phyloP scores from a whole-genome alignment of 2,329 filamentous ascomycete species.

The Sordariomycetes sp. region DNA sequence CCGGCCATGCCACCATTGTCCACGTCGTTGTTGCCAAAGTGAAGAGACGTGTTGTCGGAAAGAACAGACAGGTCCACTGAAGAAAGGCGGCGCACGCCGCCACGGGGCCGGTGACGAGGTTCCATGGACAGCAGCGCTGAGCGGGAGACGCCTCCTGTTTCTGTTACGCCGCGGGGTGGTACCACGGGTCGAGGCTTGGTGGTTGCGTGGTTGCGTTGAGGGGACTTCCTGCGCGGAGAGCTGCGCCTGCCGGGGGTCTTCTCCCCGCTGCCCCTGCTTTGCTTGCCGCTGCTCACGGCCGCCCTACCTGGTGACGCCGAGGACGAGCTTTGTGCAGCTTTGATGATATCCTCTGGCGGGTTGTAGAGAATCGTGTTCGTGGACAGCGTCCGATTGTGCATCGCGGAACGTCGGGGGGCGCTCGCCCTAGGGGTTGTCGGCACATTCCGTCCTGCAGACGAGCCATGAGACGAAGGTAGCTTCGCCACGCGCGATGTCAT shows the following conservation, averaged over 20 bases:
- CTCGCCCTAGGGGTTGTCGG: slow-evolving; percentile 20
- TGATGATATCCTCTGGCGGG: slow-evolving; percentile 46
- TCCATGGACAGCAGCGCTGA: slow-evolving; percentile 43
- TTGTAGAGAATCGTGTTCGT: slow-evolving; percentile 80
- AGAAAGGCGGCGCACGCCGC: slow-evolving; percentile 37
- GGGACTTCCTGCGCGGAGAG: slow-evolving; percentile 27
- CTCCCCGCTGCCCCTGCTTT: slow-evolving; percentile 15
- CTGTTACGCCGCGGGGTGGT: slow-evolving; percentile 27
- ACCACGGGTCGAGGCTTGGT: slow-evolving; percentile 48
- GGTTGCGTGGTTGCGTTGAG: slow-evolving; percentile 32
- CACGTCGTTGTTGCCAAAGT: slow-evolving; percentile 41
- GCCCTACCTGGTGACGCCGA: slow-evolving; percentile 28
- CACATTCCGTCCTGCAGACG: slow-evolving; percentile 16
- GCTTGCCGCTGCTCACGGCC: slow-evolving; percentile 14
- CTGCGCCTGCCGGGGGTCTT: slow-evolving; percentile 7
- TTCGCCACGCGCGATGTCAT: slow-evolving; percentile 30
- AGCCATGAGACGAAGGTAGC: slow-evolving; percentile 22
- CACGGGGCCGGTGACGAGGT: slow-evolving; percentile 28
- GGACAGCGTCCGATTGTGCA: slow-evolving; percentile 67
- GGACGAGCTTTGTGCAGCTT: slow-evolving; percentile 26
- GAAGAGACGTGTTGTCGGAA: slow-evolving; percentile 58
- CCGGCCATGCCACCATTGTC: slow-evolving; percentile 57
- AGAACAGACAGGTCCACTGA: slow-evolving; percentile 66
- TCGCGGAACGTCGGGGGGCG: slow-evolving; percentile 23
- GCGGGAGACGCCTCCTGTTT: slow-evolving; percentile 23